Conservation (phyloP, 176 grass and related monocot species). For the Aechmea fasciata region DNA sequence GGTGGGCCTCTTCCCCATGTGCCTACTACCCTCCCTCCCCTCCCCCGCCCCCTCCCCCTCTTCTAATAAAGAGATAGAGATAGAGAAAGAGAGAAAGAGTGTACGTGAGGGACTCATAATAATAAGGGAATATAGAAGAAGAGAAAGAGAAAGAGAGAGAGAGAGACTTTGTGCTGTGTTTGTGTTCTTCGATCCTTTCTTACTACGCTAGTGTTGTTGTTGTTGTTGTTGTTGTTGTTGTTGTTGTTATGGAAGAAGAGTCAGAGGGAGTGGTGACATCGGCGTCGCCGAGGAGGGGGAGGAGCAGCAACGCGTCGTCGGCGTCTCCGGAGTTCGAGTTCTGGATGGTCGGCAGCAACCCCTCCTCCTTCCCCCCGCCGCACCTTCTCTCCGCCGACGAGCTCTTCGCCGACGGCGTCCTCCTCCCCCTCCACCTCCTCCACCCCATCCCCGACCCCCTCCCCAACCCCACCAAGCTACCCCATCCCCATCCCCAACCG, state of each 20-base stretch:
- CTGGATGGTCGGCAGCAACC: slow-evolving; percentile 41
- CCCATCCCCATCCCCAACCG: slow-evolving; percentile 2
- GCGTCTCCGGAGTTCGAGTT: slow-evolving; percentile 68
- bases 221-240: too few relatives aligned
- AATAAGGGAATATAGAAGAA: background rate
- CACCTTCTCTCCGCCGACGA: slow-evolving; percentile 51
- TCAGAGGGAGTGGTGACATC: background rate
- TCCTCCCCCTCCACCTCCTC: slow-evolving; percentile 42
- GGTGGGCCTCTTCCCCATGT: background rate
- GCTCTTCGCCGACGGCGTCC: slow-evolving; percentile 62
- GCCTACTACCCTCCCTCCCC: background rate
- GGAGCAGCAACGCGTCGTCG: slow-evolving; percentile 26
- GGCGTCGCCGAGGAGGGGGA: slow-evolving; percentile 15
- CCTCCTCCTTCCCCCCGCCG: slow-evolving; percentile 4
- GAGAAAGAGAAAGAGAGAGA: background rate
- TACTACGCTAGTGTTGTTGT: background rate
- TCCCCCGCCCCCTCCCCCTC: too few relatives aligned
- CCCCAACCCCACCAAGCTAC: background rate
- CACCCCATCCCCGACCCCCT: background rate
- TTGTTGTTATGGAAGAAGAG: too few relatives aligned
- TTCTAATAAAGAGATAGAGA: too few relatives aligned
- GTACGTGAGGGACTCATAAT: background rate
- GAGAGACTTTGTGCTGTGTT: background rate
- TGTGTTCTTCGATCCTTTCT: too few relatives aligned
- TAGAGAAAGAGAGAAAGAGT: background rate